A percentile compares a stretch with the other conserved stretches of the same genome.
Conservation (phyloP, 169 alveolate genomes). For the Plasmodium inui region DNA sequence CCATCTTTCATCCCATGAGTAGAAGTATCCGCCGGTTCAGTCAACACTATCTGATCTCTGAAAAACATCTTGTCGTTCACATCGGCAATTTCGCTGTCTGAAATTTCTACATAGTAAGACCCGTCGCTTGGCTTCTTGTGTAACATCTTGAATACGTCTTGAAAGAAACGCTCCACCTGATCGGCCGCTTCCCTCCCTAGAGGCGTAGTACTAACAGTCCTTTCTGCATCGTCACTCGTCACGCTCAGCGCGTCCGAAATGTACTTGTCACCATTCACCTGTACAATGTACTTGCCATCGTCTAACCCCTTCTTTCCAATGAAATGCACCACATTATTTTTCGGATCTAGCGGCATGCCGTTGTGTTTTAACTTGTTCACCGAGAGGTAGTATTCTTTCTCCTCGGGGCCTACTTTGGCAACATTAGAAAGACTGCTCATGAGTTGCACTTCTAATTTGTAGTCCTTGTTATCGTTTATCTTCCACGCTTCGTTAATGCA, state of each 20-base stretch:
- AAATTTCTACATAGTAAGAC: constrained; percentile 7
- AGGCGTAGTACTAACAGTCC: background rate
- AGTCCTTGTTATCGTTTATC: background rate
- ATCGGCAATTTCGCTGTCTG: background rate
- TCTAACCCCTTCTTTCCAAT: background rate
- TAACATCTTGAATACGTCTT: constrained; percentile 3
- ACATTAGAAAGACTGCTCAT: background rate
- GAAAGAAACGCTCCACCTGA: background rate
- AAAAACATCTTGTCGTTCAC: background rate
- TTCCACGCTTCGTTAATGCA: constrained; percentile 42
- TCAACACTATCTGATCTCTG: background rate
- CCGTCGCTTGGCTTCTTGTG: constrained; percentile 4
- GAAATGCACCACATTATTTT: background rate
- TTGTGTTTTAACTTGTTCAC: background rate
- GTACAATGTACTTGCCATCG: background rate
- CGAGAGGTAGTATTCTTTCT: background rate
- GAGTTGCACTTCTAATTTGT: constrained; percentile 1
- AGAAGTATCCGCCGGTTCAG: background rate
- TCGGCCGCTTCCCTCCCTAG: background rate
- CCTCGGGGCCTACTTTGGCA: background rate
- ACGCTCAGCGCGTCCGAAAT: background rate
- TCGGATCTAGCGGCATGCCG: background rate
- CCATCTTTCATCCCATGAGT: background rate
- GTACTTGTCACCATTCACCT: background rate
- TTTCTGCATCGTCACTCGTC: background rate